Conservation (phyloP, 1,139 yeast species). For the Saccharomyces uvarum region DNA sequence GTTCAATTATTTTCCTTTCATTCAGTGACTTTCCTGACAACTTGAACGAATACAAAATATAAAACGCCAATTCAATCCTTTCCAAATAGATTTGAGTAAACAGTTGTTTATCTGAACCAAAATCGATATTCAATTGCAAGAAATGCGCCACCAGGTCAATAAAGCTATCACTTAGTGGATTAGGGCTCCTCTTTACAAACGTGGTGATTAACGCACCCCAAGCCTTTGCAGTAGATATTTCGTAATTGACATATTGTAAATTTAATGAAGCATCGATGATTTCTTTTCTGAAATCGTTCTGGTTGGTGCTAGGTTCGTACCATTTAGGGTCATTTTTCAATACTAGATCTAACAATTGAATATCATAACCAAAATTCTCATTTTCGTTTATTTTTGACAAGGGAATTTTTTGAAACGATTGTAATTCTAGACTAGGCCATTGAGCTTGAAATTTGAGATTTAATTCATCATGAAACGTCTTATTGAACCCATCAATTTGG, state of each 20-base stretch:
- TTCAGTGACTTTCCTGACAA: conserved; percentile 29
- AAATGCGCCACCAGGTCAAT: conserved; percentile 43
- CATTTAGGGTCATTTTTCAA: conserved; percentile 45
- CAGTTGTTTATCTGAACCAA: conserved; percentile 44
- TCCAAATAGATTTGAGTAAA: conserved; percentile 50
- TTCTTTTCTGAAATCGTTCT: conserved; percentile 40
- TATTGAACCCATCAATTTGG: conserved; percentile 37
- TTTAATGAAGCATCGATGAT: conserved; percentile 57
- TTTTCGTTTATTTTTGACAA: conserved; percentile 41
- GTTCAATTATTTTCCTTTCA: conserved; percentile 18
- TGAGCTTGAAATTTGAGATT: conserved; percentile 40
- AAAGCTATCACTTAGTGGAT: conserved; percentile 34
- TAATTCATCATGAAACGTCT: conserved; percentile 41
- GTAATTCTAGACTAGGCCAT: conserved; percentile 39
- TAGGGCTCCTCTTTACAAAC: conserved; percentile 36
- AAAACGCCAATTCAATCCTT: conserved; percentile 64
- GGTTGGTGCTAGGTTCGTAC: conserved; percentile 33
- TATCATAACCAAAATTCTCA: conserved; percentile 48
- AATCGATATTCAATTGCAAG: conserved; percentile 45
- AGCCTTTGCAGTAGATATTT: conserved; percentile 60
- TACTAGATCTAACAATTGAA: conserved; percentile 55
- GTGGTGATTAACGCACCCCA: conserved; percentile 75
- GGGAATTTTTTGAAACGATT: conserved; percentile 44
- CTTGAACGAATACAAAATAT: conserved; percentile 43
- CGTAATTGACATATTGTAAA: conserved; percentile 58